Evolutionary conservation across 1,284 basidiomycete species (phyloP).

Genomic region (Violaceomyces palustris): DNA sequence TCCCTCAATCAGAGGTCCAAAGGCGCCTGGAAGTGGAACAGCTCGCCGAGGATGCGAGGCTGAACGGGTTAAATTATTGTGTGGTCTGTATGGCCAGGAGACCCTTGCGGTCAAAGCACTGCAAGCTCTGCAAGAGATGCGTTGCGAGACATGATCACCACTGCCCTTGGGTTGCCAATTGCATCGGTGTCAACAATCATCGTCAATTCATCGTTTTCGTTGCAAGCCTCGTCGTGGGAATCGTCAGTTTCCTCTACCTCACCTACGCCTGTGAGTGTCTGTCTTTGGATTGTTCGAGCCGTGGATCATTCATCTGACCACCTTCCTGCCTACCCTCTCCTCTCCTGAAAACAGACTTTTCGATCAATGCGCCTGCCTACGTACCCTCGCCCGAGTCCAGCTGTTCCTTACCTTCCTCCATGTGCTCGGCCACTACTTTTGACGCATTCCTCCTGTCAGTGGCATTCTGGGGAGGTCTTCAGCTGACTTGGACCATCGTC

Average conservation of each 20-base stretch:
- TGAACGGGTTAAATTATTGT: constrained; percentile 95
- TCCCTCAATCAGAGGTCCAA: constrained; percentile 56
- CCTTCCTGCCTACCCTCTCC: too few relatives aligned
- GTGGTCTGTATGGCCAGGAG: constrained; percentile 89
- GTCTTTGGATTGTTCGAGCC: not conserved
- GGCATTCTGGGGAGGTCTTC: constrained; percentile 76
- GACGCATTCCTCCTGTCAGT: constrained; percentile 82
- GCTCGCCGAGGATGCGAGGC: constrained; percentile 73
- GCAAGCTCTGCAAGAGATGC: constrained; percentile 83
- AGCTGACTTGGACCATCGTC: constrained; percentile 86
- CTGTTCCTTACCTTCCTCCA: constrained; percentile 65
- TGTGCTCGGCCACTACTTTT: constrained; percentile 60
- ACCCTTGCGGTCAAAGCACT: constrained; percentile 90
- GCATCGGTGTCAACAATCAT: constrained; percentile 88
- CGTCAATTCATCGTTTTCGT: constrained; percentile 91
- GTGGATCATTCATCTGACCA: not conserved
- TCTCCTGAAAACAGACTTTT: constrained; percentile 2
- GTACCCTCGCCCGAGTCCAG: constrained; percentile 16
- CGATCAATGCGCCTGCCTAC: constrained; percentile 21
- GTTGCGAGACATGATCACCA: constrained; percentile 64
- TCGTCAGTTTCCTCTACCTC: constrained; percentile 74
- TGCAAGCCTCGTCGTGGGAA: constrained; percentile 72
- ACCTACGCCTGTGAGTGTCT: constrained; percentile 67
- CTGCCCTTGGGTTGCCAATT: constrained; percentile 99
- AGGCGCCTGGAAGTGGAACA: constrained; percentile 27